Evolutionary conservation across 306 rosid species (phyloP).

Genomic region (Dalbergia cochinchinensis): DNA sequence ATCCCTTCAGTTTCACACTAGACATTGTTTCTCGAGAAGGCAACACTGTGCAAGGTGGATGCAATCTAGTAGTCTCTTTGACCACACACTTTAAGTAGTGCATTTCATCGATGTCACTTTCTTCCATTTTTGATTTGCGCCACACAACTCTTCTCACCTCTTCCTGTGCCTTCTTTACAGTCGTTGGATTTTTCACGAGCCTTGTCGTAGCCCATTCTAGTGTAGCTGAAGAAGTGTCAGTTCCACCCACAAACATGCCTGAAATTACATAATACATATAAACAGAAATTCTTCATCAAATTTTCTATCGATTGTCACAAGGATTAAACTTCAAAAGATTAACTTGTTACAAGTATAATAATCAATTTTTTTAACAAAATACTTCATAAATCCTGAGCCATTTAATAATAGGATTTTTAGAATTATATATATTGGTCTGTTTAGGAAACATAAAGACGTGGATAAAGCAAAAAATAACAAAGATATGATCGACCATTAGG

Average conservation of each 20-base stretch:
- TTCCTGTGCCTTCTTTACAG: slow-evolving; percentile 65
- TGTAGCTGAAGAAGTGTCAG: slow-evolving; percentile 46
- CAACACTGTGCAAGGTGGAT: slow-evolving; percentile 53
- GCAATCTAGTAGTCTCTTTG: slow-evolving; percentile 65
- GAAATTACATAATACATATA: neutral
- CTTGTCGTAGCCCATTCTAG: slow-evolving; percentile 67
- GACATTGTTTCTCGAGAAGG: slow-evolving; percentile 48
- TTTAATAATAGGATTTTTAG: too few relatives aligned
- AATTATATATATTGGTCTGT: too few relatives aligned
- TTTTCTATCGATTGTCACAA: neutral
- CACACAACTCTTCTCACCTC: slow-evolving; percentile 66
- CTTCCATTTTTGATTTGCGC: slow-evolving; percentile 46
- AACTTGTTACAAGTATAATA: too few relatives aligned
- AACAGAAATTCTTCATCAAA: neutral
- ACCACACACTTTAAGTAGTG: slow-evolving; percentile 54
- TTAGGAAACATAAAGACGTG: neutral
- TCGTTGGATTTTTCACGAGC: slow-evolving; percentile 50
- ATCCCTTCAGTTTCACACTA: slow-evolving; percentile 47
- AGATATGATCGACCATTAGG: slow-evolving; percentile 29
- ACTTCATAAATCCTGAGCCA: neutral
- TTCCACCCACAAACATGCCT: slow-evolving; percentile 68
- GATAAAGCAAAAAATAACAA: neutral
- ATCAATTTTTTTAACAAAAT: neutral
- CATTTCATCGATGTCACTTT: slow-evolving; percentile 56
- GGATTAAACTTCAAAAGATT: neutral